A percentile compares a stretch with the other conserved stretches of the same genome.
These are phyloP conservation scores for Kwoniella mangroviensis DNA, from an alignment of 768 basidiomycete species.

Conservation along the genomic window DNA sequence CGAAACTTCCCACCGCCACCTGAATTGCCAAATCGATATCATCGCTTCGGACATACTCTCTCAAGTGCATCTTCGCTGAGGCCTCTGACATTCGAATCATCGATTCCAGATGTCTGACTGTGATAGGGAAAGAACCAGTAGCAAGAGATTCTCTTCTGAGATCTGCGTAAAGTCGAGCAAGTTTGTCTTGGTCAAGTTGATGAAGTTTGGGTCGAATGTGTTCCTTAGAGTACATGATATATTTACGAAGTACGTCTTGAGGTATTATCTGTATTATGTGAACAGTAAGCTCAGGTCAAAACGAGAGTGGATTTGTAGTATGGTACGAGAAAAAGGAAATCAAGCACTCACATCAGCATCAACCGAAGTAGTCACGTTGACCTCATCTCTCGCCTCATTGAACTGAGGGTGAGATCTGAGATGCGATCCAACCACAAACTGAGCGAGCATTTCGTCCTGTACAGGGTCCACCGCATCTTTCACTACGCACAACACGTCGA, in stretches of 20 bases:
- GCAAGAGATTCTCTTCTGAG: conserved; percentile 93
- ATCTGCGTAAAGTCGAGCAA: conserved; percentile 90
- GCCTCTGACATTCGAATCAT: conserved; percentile 99
- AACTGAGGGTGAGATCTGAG: conserved; percentile 93
- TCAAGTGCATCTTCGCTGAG: conserved; percentile 95
- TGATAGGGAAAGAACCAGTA: conserved; percentile 98
- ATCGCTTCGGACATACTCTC: conserved; percentile 93
- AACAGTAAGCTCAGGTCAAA: background rate
- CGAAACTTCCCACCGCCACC: conserved; percentile 91
- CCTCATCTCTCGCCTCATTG: conserved; percentile 76
- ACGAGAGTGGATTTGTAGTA: too few relatives aligned
- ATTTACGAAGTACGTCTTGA: conserved; percentile 93
- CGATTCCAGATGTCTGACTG: conserved; percentile 94
- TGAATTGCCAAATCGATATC: conserved; percentile 98
- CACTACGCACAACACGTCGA: conserved; percentile 96
- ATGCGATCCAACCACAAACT: conserved; percentile 98
- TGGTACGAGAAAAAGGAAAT: background rate
- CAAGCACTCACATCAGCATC: conserved; percentile 79
- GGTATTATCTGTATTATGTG: conserved; percentile 75
- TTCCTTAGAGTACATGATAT: conserved; percentile 98
- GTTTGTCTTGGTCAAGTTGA: conserved; percentile 93
- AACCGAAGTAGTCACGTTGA: conserved; percentile 81
- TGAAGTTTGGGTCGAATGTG: conserved; percentile 89
- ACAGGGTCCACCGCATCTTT: conserved; percentile 97
- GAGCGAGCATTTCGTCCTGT: conserved; percentile 91